phyloP scores from a whole-genome alignment of 2,329 filamentous ascomycete species.

The Pseudogymnoascus sp. region DNA sequence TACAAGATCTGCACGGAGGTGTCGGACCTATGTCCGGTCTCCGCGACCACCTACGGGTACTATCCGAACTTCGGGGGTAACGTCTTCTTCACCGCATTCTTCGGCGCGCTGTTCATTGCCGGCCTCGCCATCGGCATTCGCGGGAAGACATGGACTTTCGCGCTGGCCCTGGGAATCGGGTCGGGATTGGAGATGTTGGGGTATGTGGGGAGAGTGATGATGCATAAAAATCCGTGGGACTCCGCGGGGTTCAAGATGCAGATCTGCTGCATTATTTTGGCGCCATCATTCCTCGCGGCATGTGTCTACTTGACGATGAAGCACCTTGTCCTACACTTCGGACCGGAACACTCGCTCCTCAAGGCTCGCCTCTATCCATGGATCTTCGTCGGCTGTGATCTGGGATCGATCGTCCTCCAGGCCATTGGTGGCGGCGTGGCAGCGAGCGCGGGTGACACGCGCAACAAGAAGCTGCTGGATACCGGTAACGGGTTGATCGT shows the following conservation, averaged over 20 bases:
- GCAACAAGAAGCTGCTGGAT: slow-evolving; percentile 12
- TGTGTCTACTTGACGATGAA: slow-evolving; percentile 60
- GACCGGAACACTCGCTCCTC: slow-evolving; percentile 45
- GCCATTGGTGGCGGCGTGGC: slow-evolving; percentile 53
- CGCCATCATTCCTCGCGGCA: slow-evolving; percentile 51
- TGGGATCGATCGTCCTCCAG: slow-evolving; percentile 53
- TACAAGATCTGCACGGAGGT: slow-evolving; percentile 6
- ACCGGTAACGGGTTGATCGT: slow-evolving; percentile 33
- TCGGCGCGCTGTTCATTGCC: slow-evolving; percentile 39
- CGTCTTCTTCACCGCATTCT: slow-evolving; percentile 47
- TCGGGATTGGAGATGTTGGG: slow-evolving; percentile 48
- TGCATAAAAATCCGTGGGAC: slow-evolving; percentile 51
- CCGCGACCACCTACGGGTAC: slow-evolving; percentile 39
- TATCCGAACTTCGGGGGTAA: slow-evolving; percentile 51
- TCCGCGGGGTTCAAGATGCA: slow-evolving; percentile 50
- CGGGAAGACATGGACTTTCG: slow-evolving; percentile 52
- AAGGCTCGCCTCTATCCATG: slow-evolving; percentile 47
- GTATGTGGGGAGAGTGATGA: slow-evolving; percentile 46
- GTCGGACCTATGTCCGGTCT: background rate
- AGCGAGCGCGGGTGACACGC: slow-evolving; percentile 2
- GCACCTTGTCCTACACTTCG: slow-evolving; percentile 47
- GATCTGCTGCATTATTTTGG: slow-evolving; percentile 42
- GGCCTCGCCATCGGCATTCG: slow-evolving; percentile 41
- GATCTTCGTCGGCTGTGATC: slow-evolving; percentile 52
- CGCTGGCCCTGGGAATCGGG: slow-evolving; percentile 43